Evolutionary conservation across 2,329 filamentous ascomycete genomes (phyloP).

Genomic region (Zalaria sp.): DNA sequence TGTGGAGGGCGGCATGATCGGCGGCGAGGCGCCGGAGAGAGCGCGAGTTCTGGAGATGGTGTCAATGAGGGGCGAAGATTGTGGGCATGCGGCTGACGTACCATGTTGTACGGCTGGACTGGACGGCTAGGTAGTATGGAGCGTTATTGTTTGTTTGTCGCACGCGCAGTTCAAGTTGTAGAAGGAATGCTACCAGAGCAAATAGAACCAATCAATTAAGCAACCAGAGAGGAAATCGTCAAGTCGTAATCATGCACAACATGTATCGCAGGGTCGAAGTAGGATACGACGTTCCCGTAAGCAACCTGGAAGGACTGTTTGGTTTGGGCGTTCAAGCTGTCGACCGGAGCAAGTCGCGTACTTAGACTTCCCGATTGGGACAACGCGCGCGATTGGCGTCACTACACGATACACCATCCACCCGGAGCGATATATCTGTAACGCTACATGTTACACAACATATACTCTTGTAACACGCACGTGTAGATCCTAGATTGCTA

Average conservation of each 20-base stretch:
- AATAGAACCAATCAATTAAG: no score
- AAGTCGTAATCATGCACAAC: no score
- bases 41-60: constrained; percentile 27
- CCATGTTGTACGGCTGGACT: not conserved
- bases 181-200: no score
- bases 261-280: no score
- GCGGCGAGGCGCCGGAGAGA: constrained; percentile 43
- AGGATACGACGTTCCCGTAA: no score
- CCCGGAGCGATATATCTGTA: no score
- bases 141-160: not conserved
- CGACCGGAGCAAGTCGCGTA: not conserved
- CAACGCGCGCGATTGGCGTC: not conserved
- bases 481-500: no score
- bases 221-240: no score
- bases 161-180: no score
- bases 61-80: not conserved
- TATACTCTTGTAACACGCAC: no score
- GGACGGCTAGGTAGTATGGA: not conserved
- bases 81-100: not conserved
- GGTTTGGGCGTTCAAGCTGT: not conserved
- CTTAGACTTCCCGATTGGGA: not conserved
- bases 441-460: no score
- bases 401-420: no score
- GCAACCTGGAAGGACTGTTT: not conserved
- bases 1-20: constrained; percentile 44